Evolutionary conservation across 345 rosid species (phyloP).

Genomic region (Ailanthus altissimus): DNA sequence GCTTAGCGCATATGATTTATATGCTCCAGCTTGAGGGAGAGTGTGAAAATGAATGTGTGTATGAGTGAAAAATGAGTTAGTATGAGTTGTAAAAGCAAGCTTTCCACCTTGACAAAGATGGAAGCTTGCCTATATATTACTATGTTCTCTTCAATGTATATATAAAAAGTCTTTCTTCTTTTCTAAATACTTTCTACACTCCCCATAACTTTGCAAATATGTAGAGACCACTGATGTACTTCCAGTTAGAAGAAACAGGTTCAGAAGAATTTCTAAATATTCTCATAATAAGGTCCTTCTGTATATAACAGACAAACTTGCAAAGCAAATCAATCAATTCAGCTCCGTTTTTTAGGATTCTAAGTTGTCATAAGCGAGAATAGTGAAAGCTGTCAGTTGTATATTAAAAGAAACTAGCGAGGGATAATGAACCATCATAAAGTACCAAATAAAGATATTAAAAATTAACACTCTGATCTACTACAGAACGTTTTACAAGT

Average conservation of each 20-base stretch:
- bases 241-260: not conserved
- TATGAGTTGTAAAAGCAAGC: too few relatives aligned
- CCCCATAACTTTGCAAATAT: not conserved
- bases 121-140: too few relatives aligned
- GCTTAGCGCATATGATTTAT: too few relatives aligned
- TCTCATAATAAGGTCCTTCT: not conserved
- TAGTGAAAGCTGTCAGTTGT: not conserved
- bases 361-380: not conserved
- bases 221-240: not conserved
- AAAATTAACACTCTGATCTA: not conserved
- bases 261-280: not conserved
- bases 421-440: not conserved
- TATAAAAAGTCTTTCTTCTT: too few relatives aligned
- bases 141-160: too few relatives aligned
- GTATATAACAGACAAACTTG: not conserved
- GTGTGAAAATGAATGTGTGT: too few relatives aligned
- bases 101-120: too few relatives aligned
- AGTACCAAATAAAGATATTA: conserved; percentile 5
- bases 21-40: too few relatives aligned
- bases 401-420: not conserved
- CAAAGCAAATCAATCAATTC: not conserved
- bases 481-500: not conserved
- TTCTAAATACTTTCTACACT: too few relatives aligned
- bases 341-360: not conserved
- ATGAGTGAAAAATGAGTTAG: too few relatives aligned